A percentile compares a stretch with the other conserved stretches of the same genome.
Evolutionary conservation across 768 basidiomycete genomes (phyloP).

Genomic region (Termitomyces sp.): DNA sequence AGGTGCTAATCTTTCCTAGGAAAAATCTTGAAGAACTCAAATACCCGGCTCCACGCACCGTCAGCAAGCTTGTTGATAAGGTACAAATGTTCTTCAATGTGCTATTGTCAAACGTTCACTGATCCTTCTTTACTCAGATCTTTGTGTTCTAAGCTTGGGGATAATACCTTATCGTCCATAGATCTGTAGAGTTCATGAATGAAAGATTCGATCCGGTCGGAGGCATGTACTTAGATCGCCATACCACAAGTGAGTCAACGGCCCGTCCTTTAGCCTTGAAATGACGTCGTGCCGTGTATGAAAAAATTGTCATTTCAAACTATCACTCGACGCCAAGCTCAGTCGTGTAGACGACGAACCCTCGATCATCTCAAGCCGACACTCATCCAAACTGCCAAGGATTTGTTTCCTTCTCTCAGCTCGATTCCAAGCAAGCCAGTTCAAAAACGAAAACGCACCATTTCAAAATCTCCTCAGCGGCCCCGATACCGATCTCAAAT

Average conservation of each 20-base stretch:
- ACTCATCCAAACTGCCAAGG: constrained; percentile 51
- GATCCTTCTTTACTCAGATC: constrained; percentile 24
- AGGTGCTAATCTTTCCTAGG: constrained; percentile 34
- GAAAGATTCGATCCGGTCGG: not conserved
- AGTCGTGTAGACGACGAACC: constrained; percentile 51
- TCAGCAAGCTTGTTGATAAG: constrained; percentile 93
- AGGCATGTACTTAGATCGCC: no score
- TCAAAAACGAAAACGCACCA: constrained; percentile 38
- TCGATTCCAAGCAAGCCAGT: no score
- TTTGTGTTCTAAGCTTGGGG: constrained; percentile 37
- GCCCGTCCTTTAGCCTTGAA: constrained; percentile 5
- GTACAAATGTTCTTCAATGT: constrained; percentile 29
- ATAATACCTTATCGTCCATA: not conserved
- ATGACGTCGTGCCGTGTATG: not conserved
- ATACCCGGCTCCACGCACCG: constrained; percentile 82
- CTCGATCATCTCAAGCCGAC: constrained; percentile 61
- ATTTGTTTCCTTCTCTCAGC: no score
- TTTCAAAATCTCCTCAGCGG: constrained; percentile 56
- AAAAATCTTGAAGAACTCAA: constrained; percentile 86
- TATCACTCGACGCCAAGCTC: constrained; percentile 14
- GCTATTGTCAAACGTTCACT: not conserved
- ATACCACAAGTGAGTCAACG: not conserved
- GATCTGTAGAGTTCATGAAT: not conserved
- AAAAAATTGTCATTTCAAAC: not conserved
- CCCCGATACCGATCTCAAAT: constrained; percentile 58